These are phyloP conservation scores for Globisporangium takayamanum DNA, from an alignment of 352 stramenopile genomes.

Conservation along the genomic window DNA sequence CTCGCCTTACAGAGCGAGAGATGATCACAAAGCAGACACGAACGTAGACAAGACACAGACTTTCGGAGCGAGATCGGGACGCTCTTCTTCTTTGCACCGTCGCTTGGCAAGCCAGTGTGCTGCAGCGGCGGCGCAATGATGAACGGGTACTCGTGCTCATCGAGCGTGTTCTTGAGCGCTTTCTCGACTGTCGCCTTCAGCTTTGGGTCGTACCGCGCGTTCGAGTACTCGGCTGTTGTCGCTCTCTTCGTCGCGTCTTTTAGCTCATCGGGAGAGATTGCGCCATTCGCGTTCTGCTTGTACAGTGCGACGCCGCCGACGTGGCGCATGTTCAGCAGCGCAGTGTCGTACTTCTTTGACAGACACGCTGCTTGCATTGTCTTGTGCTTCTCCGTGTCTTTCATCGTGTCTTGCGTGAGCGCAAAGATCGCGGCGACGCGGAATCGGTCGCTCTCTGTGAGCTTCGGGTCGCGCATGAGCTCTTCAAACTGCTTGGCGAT, in stretches of 20 bases:
- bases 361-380: slow-evolving; percentile 83
- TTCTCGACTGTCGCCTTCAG: slow-evolving; percentile 56
- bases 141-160: slow-evolving; percentile 70
- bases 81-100: slow-evolving; percentile 47
- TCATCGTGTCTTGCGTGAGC: slow-evolving; percentile 89
- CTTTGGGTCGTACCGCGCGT: slow-evolving; percentile 68
- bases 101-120: slow-evolving; percentile 16
- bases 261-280: slow-evolving; percentile 46
- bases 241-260: slow-evolving; percentile 67
- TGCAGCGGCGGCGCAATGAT: slow-evolving; percentile 69
- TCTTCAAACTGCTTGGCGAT: slow-evolving; percentile 88
- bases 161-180: slow-evolving; percentile 55
- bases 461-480: slow-evolving; percentile 74
- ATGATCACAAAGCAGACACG: background rate
- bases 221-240: slow-evolving; percentile 65
- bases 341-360: slow-evolving; percentile 48
- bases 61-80: slow-evolving; percentile 67
- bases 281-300: slow-evolving; percentile 61
- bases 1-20: background rate
- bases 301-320: slow-evolving; percentile 40
- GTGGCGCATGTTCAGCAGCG: slow-evolving; percentile 65
- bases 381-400: slow-evolving; percentile 80
- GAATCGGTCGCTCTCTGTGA: slow-evolving; percentile 78
- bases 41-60: slow-evolving; percentile 22
- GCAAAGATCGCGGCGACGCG: slow-evolving; percentile 91